Evolutionary conservation across 352 stramenopile genomes (phyloP).

Genomic region (Halophytophthora batemanensis): DNA sequence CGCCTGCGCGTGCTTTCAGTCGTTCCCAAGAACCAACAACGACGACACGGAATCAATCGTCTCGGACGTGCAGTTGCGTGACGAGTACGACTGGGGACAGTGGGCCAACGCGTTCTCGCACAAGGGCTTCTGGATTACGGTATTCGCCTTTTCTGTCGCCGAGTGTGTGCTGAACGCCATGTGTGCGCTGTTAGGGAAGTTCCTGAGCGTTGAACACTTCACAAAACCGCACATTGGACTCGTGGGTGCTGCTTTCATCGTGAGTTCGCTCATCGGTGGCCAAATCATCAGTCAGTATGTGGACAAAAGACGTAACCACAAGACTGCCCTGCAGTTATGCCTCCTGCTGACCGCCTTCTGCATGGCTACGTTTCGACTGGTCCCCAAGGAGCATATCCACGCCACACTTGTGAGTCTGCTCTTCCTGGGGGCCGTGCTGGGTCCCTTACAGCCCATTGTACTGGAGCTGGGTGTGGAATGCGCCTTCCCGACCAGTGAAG

Average conservation of each 20-base stretch:
- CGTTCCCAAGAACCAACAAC: conserved; percentile 38
- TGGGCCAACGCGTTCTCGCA: conserved; percentile 65
- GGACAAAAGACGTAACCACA: conserved; percentile 59
- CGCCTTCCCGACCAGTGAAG: conserved; percentile 68
- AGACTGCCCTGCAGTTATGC: conserved; percentile 53
- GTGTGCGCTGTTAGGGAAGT: conserved; percentile 67
- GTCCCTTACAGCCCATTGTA: conserved; percentile 65
- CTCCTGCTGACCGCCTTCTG: conserved; percentile 41
- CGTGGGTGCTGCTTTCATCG: conserved; percentile 68
- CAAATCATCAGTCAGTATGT: conserved; percentile 71
- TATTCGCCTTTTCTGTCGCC: conserved; percentile 60
- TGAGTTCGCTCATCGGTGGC: conserved; percentile 62
- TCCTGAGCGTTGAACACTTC: conserved; percentile 58
- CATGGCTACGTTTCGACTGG: conserved; percentile 47
- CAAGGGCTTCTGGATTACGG: conserved; percentile 57
- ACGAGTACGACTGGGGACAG: conserved; percentile 75
- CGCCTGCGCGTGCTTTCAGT: conserved; percentile 33
- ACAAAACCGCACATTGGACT: conserved; percentile 61
- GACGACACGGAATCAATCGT: conserved; percentile 49
- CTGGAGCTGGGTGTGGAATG: conserved; percentile 74
- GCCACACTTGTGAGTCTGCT: conserved; percentile 38
- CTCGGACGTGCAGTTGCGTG: conserved; percentile 53
- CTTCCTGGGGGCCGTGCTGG: conserved; percentile 56
- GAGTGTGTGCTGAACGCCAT: conserved; percentile 73
- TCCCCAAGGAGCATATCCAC: conserved; percentile 29